phyloP scores from a whole-genome alignment of 345 rosid genomes.

The Euclidium syriacum region DNA sequence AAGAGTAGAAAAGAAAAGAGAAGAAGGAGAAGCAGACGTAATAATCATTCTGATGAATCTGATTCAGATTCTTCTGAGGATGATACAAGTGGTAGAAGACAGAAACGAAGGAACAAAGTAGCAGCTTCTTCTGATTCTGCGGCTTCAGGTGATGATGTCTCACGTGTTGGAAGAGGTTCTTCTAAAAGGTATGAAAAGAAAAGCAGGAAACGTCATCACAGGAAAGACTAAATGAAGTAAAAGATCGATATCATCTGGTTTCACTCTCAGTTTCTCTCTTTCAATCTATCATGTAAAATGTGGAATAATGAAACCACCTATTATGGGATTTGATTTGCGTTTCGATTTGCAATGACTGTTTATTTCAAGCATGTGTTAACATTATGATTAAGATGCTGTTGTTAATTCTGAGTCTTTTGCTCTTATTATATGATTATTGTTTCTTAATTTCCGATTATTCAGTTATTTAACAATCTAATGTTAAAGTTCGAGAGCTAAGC shows the following conservation, averaged over 20 bases:
- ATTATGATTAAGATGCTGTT: conserved; percentile 1
- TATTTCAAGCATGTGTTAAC: conserved; percentile 21
- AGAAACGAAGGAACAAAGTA: conserved; percentile 50
- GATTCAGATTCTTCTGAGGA: conserved; percentile 26
- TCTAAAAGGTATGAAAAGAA: conserved; percentile 53
- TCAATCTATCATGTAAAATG: conserved; percentile 10
- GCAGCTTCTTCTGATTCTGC: conserved; percentile 49
- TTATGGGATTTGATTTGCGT: conserved; percentile 5
- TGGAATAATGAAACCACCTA: conserved; percentile 7
- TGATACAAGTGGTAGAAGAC: conserved; percentile 14
- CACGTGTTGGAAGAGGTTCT: conserved; percentile 55
- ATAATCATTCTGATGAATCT: conserved; percentile 27
- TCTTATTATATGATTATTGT: conserved; percentile 39
- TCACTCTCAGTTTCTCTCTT: neutral
- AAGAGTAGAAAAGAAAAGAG: conserved; percentile 60
- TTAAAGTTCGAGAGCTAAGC: neutral
- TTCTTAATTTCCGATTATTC: conserved; percentile 25
- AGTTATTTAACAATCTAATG: conserved; percentile 15
- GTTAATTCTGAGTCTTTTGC: neutral
- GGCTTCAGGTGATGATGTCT: conserved; percentile 35
- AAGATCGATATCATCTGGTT: neutral
- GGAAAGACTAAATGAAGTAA: conserved; percentile 25
- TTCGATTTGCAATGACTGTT: neutral
- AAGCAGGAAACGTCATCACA: conserved; percentile 45
- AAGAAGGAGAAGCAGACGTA: conserved; percentile 46